Conservation (phyloP, 1,284 basidiomycete genomes). For the Fomitopsis schrenkii region DNA sequence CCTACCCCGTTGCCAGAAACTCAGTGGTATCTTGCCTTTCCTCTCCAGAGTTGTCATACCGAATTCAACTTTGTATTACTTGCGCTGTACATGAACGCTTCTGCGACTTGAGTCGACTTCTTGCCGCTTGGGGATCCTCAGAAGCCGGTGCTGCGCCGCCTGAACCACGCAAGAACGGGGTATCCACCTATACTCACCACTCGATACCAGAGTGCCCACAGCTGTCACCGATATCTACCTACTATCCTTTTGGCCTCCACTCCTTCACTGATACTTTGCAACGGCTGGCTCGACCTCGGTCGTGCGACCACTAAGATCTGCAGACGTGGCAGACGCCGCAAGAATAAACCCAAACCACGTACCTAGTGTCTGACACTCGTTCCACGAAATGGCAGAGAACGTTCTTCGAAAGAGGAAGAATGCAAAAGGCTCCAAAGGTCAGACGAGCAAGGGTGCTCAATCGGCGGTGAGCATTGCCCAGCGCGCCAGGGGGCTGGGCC, state of each 20-base stretch:
- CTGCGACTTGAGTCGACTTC: too few species aligned
- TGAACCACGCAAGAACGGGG: not conserved
- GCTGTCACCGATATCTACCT: too few species aligned
- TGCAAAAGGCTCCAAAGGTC: not conserved
- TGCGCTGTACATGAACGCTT: too few species aligned
- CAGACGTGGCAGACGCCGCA: not conserved
- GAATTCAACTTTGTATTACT: too few species aligned
- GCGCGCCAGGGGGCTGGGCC: not conserved
- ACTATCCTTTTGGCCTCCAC: not conserved
- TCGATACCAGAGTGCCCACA: too few species aligned
- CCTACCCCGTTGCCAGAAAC: too few species aligned
- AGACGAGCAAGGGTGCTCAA: not conserved
- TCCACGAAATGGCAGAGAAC: not conserved
- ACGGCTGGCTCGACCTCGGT: not conserved
- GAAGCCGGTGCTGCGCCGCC: not conserved
- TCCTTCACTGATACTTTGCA: not conserved
- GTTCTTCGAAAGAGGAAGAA: slow-evolving; percentile 6
- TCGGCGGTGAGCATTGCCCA: not conserved
- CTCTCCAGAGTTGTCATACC: too few species aligned
- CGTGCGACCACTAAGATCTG: not conserved
- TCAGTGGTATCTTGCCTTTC: too few species aligned
- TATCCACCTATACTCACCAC: not conserved
- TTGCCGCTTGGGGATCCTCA: too few species aligned
- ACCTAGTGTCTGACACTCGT: not conserved
- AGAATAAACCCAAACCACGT: not conserved